Percentiles rank a stretch among this genome's conserved stretches.
These are phyloP conservation scores for Zoysia matrella DNA, from an alignment of 202 grass and related monocot genomes.

Conservation along the genomic window DNA sequence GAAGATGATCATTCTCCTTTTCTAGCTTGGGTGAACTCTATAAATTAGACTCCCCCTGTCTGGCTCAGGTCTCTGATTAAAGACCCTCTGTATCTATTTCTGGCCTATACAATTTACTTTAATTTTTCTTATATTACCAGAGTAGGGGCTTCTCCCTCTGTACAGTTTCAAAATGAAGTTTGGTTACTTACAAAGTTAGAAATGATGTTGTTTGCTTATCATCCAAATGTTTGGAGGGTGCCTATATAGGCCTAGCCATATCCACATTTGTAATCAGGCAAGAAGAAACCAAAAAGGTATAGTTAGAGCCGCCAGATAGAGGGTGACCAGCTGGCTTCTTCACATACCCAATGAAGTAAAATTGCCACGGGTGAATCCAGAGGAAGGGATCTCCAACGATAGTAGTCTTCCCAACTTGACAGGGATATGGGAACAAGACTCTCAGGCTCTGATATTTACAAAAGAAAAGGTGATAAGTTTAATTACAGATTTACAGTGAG, in stretches of 20 bases:
- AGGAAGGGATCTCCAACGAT: slow-evolving; percentile 83
- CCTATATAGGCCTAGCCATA: background rate
- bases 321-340: background rate
- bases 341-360: slow-evolving; percentile 90
- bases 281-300: background rate
- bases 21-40: too few relatives aligned
- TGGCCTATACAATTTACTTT: too few relatives aligned
- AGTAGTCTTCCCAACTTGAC: slow-evolving; percentile 86
- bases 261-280: background rate
- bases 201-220: background rate
- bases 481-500: background rate
- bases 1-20: too few relatives aligned
- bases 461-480: background rate
- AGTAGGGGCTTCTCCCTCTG: too few relatives aligned
- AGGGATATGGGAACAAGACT: slow-evolving; percentile 45
- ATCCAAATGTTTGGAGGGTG: background rate
- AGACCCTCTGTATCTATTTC: too few relatives aligned
- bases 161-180: background rate
- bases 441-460: slow-evolving; percentile 58
- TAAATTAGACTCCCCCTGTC: too few relatives aligned
- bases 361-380: slow-evolving; percentile 81
- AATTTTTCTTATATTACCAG: too few relatives aligned
- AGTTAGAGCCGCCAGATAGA: background rate
- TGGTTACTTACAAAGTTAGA: background rate
- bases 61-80: too few relatives aligned